A percentile compares a stretch with the other conserved stretches of the same genome.
Evolutionary conservation across 106 monocot genomes (phyloP).

Genomic region (Xerophyta viscosa): DNA sequence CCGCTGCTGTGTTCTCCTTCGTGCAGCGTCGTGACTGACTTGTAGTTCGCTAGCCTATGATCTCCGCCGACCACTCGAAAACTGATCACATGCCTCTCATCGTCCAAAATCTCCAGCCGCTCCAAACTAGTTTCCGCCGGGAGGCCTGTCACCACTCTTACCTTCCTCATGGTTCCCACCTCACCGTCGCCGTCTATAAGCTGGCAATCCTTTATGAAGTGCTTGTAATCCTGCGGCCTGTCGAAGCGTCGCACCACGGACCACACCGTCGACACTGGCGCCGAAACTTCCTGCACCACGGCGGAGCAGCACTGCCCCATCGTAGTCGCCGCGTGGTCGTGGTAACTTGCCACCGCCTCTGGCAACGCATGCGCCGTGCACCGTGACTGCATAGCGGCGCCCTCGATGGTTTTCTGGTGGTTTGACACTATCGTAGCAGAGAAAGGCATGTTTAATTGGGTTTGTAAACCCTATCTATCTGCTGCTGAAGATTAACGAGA

Average conservation of each 20-base stretch:
- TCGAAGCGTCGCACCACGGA: constrained; percentile 75
- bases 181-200: constrained; percentile 5
- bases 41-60: constrained; percentile 30
- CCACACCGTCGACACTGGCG: constrained; percentile 53
- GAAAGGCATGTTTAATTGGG: no score
- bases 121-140: constrained; percentile 24
- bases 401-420: no score
- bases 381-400: no score
- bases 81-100: constrained; percentile 15
- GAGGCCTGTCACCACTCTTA: constrained; percentile 24
- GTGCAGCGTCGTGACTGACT: constrained; percentile 20
- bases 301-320: constrained; percentile 51
- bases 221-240: constrained; percentile 67
- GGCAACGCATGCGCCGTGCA: constrained; percentile 7
- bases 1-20: neutral
- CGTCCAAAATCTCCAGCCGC: constrained; percentile 31
- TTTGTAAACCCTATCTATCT: no score
- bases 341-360: constrained; percentile 14
- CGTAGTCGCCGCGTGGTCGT: constrained; percentile 20
- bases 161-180: constrained; percentile 22
- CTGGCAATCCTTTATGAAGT: constrained; percentile 32
- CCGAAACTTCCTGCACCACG: constrained; percentile 44
- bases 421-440: no score
- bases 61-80: constrained; percentile 23
- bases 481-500: no score